These are phyloP conservation scores for Candida andamanensis DNA, from an alignment of 805 yeast species.

Conservation along the genomic window DNA sequence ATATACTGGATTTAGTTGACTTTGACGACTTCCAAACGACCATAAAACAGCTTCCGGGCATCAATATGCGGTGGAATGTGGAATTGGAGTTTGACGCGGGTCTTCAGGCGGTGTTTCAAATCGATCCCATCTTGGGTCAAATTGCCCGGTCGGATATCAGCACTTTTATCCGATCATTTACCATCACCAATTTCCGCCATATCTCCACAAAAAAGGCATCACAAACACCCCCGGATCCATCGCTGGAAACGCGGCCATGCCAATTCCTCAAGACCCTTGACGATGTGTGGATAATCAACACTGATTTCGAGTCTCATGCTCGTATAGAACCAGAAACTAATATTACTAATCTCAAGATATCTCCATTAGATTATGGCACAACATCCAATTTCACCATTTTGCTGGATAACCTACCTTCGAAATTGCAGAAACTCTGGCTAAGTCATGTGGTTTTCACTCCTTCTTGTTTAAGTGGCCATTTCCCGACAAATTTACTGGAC, in stretches of 20 bases:
- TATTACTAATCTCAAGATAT: no score
- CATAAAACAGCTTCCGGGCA: not conserved
- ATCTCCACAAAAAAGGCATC: not conserved
- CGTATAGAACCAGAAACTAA: no score
- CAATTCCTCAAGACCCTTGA: no score
- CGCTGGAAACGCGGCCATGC: no score
- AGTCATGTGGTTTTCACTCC: constrained; percentile 9
- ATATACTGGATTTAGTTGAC: constrained; percentile 14
- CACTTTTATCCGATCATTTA: constrained; percentile 2
- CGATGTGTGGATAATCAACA: no score
- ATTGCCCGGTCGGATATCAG: not conserved
- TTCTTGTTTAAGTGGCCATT: not conserved
- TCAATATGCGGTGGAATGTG: constrained; percentile 10
- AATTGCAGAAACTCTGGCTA: constrained; percentile 8
- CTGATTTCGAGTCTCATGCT: no score
- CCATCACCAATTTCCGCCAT: constrained; percentile 9
- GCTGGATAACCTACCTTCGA: constrained; percentile 6
- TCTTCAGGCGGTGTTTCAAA: constrained; percentile 9
- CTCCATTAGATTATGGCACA: no score
- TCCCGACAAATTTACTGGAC: constrained; percentile 5
- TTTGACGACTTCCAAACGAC: constrained; percentile 9
- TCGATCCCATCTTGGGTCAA: constrained; percentile 2
- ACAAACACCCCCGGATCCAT: no score
- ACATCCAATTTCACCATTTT: no score
- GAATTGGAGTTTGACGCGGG: constrained; percentile 20